Base-by-base conservation (phyloP, 495 filamentous ascomycete genomes). In the Chaetomium tenue region DNA sequence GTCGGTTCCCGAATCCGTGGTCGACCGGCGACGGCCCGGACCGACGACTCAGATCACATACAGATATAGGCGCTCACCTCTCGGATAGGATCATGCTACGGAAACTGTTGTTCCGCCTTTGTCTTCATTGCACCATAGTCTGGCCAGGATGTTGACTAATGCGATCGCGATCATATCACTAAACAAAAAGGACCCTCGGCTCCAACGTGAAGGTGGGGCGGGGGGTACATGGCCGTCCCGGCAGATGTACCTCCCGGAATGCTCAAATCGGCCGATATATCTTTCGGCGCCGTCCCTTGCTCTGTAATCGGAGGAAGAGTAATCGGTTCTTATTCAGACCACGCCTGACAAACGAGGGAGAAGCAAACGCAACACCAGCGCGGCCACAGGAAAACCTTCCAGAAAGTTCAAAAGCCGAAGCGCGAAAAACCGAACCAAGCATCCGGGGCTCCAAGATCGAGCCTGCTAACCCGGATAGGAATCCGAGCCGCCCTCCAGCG, bases 381-480 rank as follows among this genome's bases (percentile, higher is more conserved):
- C 40, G 16, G 13, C 40, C 40, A 18, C 13, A 11, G 16, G 16
- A 50, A 50, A 50, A n/a, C 1, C 26, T 30, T 22, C 11, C 30
- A 33, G 16, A 55, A 42, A 55, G 28, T 5, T 54, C 13, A 30
- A 6, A 30, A 30, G 28, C 16, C 20, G 11, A 44, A 46, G 5
- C 13, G 28, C 20, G 30, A 42, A 26, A 7, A 28, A 22, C 59
- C 58, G 47, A 52, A 26, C 58, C n/a, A 26, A 50, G n/a, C 23
- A 15, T 37, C 33, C 33, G 33, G 33, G 30, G 30, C 20, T 44
- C 59, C 47, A 61, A 28, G 33, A 15, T 26, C 28, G 47, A 22
- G 22, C 60, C 25, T 62, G 60, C 60, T 55, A 54, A 55, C 39
- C 60, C 30, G 23, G 40, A 48, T 63, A 9, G 52, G 61, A 26